phyloP scores from a whole-genome alignment of 2,329 filamentous ascomycete genomes.

The Zelopaecilomyces penicillatus region DNA sequence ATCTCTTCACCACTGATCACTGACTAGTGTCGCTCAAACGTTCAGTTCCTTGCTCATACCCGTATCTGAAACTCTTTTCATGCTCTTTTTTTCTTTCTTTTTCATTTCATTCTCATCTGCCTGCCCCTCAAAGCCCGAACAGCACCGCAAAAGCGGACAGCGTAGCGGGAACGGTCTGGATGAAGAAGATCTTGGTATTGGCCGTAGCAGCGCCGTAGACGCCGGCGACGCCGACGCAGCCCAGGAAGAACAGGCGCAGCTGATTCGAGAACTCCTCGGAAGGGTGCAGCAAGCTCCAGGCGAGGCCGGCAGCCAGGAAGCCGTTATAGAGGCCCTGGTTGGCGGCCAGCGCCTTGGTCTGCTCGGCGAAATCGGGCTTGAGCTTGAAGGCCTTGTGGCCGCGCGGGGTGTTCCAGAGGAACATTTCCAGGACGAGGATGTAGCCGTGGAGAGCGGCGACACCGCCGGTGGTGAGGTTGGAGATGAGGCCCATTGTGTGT shows the following conservation, averaged over 20 bases:
- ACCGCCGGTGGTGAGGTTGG: constrained; percentile 26
- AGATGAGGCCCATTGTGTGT: constrained; percentile 13
- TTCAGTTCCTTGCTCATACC: no score
- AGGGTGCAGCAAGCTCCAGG: constrained; percentile 40
- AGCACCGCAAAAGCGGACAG: constrained; percentile 2
- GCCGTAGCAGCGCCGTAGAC: constrained; percentile 35
- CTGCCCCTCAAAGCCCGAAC: constrained; percentile 2
- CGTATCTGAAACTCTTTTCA: no score
- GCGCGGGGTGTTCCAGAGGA: constrained; percentile 39
- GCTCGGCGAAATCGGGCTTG: constrained; percentile 34
- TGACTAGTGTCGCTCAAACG: no score
- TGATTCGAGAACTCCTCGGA: constrained; percentile 31
- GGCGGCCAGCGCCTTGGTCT: constrained; percentile 36
- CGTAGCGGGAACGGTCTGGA: constrained; percentile 29
- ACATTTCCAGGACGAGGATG: constrained; percentile 41
- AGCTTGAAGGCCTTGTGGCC: constrained; percentile 37
- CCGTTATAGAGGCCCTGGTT: constrained; percentile 48
- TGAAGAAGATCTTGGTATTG: constrained; percentile 31
- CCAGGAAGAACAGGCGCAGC: constrained; percentile 39
- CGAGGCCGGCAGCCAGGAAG: constrained; percentile 40
- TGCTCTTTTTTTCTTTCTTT: no score
- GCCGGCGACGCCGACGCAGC: constrained; percentile 36
- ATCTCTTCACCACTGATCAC: no score
- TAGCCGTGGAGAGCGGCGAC: constrained; percentile 38
- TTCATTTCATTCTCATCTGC: background rate